Evolutionary conservation across 495 filamentous ascomycete species (phyloP).

Genomic region (Penicillium paradoxum): DNA sequence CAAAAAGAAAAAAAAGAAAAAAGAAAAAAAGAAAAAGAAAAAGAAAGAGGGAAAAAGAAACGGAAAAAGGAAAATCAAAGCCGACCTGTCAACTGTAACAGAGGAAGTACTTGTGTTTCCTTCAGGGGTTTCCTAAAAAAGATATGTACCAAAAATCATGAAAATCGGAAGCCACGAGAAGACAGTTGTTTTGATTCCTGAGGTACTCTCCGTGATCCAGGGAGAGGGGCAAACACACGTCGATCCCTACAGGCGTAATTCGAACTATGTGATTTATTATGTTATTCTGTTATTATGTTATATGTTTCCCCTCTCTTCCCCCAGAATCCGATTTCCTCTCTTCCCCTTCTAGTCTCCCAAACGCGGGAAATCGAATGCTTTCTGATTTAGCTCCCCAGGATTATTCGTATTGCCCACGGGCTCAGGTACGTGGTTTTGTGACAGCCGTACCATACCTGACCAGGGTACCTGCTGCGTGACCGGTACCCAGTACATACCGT

Average conservation of each 20-base stretch:
- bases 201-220: too few species aligned
- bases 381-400: too few species aligned
- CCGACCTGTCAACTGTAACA: constrained; percentile 25
- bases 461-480: background rate
- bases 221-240: constrained; percentile 27
- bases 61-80: constrained; percentile 9
- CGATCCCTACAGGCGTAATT: constrained; percentile 22
- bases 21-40: too few species aligned
- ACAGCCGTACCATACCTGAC: background rate
- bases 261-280: constrained; percentile 4
- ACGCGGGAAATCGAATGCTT: too few species aligned
- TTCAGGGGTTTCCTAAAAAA: background rate
- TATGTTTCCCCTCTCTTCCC: constrained; percentile 7
- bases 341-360: background rate
- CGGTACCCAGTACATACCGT: background rate
- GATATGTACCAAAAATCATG: background rate
- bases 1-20: constrained; percentile 6
- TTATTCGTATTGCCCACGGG: too few species aligned
- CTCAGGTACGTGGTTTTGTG: constrained; percentile 8
- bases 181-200: too few species aligned
- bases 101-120: background rate
- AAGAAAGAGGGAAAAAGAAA: constrained; percentile 6
- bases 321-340: too few species aligned
- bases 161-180: too few species aligned
- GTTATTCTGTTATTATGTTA: background rate